Percentiles rank a stretch among this genome's conserved stretches.
phyloP scores from a whole-genome alignment of 2,329 filamentous ascomycete species.

The Huntiella bhutanensis region DNA sequence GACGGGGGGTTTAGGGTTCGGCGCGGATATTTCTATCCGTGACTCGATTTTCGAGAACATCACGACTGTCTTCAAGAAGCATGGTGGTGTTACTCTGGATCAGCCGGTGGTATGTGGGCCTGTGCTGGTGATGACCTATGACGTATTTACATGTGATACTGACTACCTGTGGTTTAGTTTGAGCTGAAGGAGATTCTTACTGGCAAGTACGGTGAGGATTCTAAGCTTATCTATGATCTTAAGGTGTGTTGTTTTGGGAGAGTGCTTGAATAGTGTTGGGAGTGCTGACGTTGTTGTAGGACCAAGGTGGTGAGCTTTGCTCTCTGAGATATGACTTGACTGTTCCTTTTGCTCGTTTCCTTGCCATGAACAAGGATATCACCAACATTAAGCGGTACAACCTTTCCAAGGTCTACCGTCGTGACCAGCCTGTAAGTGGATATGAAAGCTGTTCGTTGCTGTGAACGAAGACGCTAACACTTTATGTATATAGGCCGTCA shows the following conservation, averaged over 20 bases:
- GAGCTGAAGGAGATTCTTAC: slow-evolving; percentile 72
- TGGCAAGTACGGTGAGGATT: slow-evolving; percentile 84
- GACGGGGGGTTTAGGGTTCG: slow-evolving; percentile 32
- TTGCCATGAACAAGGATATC: slow-evolving; percentile 74
- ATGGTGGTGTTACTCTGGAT: slow-evolving; percentile 63
- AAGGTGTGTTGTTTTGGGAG: slow-evolving; percentile 7
- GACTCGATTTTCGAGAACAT: slow-evolving; percentile 65
- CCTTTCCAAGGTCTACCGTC: slow-evolving; percentile 62
- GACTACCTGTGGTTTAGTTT: slow-evolving; percentile 26
- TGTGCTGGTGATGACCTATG: not conserved
- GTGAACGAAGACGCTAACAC: not conserved
- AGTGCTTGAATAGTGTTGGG: not conserved
- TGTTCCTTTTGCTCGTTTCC: slow-evolving; percentile 77
- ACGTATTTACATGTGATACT: not conserved
- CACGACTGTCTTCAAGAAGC: slow-evolving; percentile 62
- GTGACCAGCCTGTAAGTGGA: slow-evolving; percentile 21
- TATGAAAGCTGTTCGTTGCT: not conserved
- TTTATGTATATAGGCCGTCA: slow-evolving; percentile 51
- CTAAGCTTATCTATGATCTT: slow-evolving; percentile 70
- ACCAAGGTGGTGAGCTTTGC: slow-evolving; percentile 60
- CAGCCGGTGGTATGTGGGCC: slow-evolving; percentile 37
- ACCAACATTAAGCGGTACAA: slow-evolving; percentile 85
- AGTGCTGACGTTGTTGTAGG: slow-evolving; percentile 31
- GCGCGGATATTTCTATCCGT: slow-evolving; percentile 59
- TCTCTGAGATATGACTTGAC: slow-evolving; percentile 76